These are phyloP conservation scores for Ballota nigra DNA, from an alignment of 257 asterid genomes.

Conservation along the genomic window DNA sequence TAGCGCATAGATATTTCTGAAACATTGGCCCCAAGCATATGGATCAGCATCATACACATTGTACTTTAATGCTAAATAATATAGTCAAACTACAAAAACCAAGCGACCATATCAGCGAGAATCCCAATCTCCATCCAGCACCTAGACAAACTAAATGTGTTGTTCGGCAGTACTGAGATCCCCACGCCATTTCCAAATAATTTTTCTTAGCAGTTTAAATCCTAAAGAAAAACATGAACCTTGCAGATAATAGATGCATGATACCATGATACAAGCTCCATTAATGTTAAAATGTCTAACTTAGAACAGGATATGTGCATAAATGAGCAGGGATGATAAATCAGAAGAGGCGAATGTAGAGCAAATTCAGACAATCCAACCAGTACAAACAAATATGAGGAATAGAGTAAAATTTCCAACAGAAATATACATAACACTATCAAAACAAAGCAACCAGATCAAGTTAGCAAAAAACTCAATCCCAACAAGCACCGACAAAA, in stretches of 20 bases:
- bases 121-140: background rate
- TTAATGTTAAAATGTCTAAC: background rate
- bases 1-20: background rate
- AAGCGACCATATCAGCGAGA: background rate
- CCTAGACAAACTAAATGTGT: constrained; percentile 3
- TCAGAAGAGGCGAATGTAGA: background rate
- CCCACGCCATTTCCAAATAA: background rate
- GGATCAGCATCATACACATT: constrained; percentile 8
- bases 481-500: background rate
- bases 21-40: background rate
- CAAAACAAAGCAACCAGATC: background rate
- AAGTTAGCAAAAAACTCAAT: background rate
- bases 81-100: background rate
- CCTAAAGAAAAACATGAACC: background rate
- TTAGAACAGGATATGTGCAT: background rate
- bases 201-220: background rate
- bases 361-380: background rate
- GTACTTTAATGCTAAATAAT: too few species aligned
- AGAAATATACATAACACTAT: background rate
- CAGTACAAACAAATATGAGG: background rate
- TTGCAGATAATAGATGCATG: background rate
- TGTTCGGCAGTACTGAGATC: background rate
- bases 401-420: background rate
- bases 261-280: constrained; percentile 8
- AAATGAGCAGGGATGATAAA: background rate